A percentile compares a stretch with the other conserved stretches of the same genome.
phyloP scores from a whole-genome alignment of 1,139 yeast genomes.

The Geotrichum candidum region DNA sequence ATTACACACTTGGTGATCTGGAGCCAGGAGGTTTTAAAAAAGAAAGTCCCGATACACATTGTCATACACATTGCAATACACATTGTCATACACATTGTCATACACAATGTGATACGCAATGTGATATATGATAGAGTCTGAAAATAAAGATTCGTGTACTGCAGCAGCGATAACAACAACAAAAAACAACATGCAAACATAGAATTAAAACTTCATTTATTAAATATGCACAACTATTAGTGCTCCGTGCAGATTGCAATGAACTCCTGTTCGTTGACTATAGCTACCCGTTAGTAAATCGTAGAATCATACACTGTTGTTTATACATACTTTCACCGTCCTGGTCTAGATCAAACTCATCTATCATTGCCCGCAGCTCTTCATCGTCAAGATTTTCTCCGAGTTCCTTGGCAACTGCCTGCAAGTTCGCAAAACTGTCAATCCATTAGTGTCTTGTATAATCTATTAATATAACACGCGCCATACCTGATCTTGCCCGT shows the following conservation, averaged over 20 bases:
- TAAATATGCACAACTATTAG: constrained; percentile 16
- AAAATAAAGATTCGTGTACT: background rate
- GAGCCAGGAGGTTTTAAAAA: background rate
- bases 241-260: constrained; percentile 78
- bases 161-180: background rate
- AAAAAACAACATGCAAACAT: background rate
- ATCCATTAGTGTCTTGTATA: constrained; percentile 28
- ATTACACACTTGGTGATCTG: constrained; percentile 6
- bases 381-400: constrained; percentile 92
- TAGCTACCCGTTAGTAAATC: constrained; percentile 9
- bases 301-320: background rate
- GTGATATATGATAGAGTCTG: too few species aligned
- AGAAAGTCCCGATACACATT: background rate
- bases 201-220: background rate
- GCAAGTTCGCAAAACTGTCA: constrained; percentile 55
- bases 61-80: too few species aligned
- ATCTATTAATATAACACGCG: constrained; percentile 10
- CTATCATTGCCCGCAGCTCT: constrained; percentile 93
- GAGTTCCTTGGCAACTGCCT: constrained; percentile 85
- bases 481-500: constrained; percentile 65
- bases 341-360: constrained; percentile 92
- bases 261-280: constrained; percentile 83
- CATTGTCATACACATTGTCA: too few species aligned
- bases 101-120: too few species aligned
- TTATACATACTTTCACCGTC: constrained; percentile 67